Percentiles rank a stretch among this genome's conserved stretches.
These are phyloP conservation scores for Saposhnikovia divaricata DNA, from an alignment of 129 eudicot species.

Conservation along the genomic window DNA sequence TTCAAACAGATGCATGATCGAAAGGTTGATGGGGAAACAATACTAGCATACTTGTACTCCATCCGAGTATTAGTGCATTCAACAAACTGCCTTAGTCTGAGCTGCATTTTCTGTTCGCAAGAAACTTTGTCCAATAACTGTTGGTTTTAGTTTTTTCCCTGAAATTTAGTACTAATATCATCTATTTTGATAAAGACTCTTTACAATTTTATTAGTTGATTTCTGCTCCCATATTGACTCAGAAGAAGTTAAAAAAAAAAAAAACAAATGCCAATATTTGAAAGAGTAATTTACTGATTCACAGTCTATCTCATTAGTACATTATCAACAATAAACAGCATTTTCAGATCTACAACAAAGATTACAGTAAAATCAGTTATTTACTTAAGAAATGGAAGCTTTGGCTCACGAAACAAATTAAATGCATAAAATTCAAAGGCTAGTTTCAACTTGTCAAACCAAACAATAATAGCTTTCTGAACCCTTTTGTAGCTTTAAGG, in stretches of 20 bases:
- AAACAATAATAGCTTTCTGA: slow-evolving; percentile 67
- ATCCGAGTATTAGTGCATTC: not conserved
- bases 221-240: not conserved
- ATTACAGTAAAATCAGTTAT: not conserved
- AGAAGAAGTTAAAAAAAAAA: not conserved
- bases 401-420: not conserved
- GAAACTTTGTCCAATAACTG: not conserved
- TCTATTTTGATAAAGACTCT: not conserved
- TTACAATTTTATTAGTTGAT: not conserved
- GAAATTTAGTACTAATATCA: not conserved
- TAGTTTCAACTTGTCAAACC: slow-evolving; percentile 40
- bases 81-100: not conserved
- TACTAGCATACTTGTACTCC: not conserved
- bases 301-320: too few species aligned
- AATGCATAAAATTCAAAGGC: not conserved
- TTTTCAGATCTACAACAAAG: not conserved
- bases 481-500: slow-evolving; percentile 47
- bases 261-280: not conserved
- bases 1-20: not conserved
- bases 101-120: not conserved
- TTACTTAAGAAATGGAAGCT: not conserved
- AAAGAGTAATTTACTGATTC: too few species aligned
- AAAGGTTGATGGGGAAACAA: not conserved
- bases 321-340: not conserved
- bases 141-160: not conserved